These are phyloP conservation scores for Colletotrichum cordylinicola DNA, from an alignment of 2,329 filamentous ascomycete species.

Conservation along the genomic window DNA sequence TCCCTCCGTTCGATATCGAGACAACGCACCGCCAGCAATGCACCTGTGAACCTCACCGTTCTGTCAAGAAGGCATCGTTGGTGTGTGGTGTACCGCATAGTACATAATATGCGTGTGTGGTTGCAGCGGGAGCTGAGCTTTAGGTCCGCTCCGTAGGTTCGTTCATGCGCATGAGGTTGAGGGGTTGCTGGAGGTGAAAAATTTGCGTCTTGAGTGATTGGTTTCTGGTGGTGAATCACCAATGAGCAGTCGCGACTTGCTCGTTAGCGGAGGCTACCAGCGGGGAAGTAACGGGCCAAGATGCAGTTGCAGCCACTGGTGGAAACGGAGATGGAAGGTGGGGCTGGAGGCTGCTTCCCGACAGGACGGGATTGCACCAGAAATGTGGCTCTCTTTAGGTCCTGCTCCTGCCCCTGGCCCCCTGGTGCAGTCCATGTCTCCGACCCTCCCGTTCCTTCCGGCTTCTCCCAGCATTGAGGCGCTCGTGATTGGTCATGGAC, in stretches of 20 bases:
- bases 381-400: neutral
- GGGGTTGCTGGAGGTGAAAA: slow-evolving; percentile 5
- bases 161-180: slow-evolving; percentile 3
- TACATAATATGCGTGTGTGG: neutral
- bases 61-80: neutral
- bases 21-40: neutral
- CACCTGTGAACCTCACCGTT: neutral
- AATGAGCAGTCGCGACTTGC: neutral
- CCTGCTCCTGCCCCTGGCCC: neutral
- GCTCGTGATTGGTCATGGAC: neutral
- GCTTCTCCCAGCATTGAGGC: slow-evolving; percentile 7
- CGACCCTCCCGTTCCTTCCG: slow-evolving; percentile 15
- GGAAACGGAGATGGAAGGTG: neutral
- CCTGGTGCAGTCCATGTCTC: neutral
- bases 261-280: neutral
- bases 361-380: slow-evolving; percentile 13
- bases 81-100: neutral
- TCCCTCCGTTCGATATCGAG: neutral
- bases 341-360: slow-evolving; percentile 15
- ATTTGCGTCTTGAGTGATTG: slow-evolving; percentile 1
- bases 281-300: slow-evolving; percentile 7
- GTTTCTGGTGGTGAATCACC: slow-evolving; percentile 7
- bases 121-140: neutral
- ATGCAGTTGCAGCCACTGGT: neutral
- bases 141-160: neutral